A percentile compares a stretch with the other conserved stretches of the same genome.
Conservation (phyloP, 2,329 filamentous ascomycete genomes). For the Nemania diffusa region DNA sequence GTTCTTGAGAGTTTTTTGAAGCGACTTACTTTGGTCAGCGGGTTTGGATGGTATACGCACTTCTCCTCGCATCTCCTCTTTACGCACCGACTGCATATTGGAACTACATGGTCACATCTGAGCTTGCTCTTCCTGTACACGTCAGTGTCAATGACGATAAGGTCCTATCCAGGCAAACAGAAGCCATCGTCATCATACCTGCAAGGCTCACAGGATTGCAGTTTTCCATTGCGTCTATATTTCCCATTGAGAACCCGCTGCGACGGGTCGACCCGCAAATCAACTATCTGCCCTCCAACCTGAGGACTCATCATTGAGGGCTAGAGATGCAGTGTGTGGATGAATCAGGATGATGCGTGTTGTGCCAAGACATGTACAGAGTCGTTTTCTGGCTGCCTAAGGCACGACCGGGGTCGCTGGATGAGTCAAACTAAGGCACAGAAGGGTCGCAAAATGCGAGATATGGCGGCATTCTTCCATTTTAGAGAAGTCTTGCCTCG, state of each 20-base stretch:
- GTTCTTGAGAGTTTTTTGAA: conserved; percentile 1
- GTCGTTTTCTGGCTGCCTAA: conserved; percentile 31
- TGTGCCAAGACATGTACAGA: conserved; percentile 20
- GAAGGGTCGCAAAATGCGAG: neutral
- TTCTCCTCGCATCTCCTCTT: conserved; percentile 46
- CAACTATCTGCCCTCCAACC: conserved; percentile 45
- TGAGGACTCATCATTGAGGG: conserved; percentile 39
- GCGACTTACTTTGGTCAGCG: conserved; percentile 48
- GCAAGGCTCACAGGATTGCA: conserved; percentile 51
- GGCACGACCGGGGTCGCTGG: conserved; percentile 28
- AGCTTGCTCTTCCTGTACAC: conserved; percentile 49
- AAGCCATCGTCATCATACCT: conserved; percentile 37
- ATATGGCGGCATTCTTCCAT: conserved; percentile 32
- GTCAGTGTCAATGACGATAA: conserved; percentile 39
- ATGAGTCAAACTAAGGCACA: conserved; percentile 25
- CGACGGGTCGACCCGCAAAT: conserved; percentile 39
- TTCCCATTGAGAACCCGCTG: conserved; percentile 44
- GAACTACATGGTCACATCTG: conserved; percentile 51
- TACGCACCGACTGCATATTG: conserved; percentile 49
- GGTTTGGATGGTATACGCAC: conserved; percentile 51
- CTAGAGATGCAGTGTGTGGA: conserved; percentile 16
- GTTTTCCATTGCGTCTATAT: conserved; percentile 51
- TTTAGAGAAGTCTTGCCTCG: conserved; percentile 24
- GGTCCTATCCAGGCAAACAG: conserved; percentile 27
- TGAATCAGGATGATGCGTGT: too few relatives aligned